Base-by-base conservation (phyloP, 2,329 filamentous ascomycete genomes). In the Coniosporium tulheliwenetii region DNA sequence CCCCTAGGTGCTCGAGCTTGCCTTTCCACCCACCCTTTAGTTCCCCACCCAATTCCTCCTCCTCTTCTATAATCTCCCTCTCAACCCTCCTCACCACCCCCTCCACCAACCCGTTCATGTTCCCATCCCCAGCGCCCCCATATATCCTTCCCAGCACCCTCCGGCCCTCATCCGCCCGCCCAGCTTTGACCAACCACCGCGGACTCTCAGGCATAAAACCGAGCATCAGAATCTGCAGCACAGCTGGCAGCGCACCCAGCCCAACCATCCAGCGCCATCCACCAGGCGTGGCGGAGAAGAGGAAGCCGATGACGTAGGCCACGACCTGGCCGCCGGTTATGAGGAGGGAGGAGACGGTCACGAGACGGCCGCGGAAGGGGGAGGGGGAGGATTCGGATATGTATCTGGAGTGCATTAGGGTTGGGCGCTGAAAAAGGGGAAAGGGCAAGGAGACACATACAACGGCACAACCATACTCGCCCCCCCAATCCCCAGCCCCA, bases 231-330 rank as follows among this genome's bases (percentile, higher is more conserved):
- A 75, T 72, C 56, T 95, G 89, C 3, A 86, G 41, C 0, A 73
- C 57, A 0, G 86, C 87, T 0, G 89, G 89, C 19, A 81, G 45
- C 8, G 82, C 82, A 1, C 87, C 89, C 0, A 95, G 60, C 0
- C 87, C 87, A 0, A 95, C 86, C 74, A 94, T 87, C 79, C 83
- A 93, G 39, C 85, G 70, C 87, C 89, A 96, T 1, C 81, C 85
- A 10, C 70, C 72, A 7, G 50, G 44, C 7, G 72, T 69, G 8
- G 46, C 45, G 5, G 76, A 71, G 37, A 93, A 79, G 0, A 69
- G 58, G 81, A 83, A 94, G 1, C 89, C 89, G 5, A 86, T 63
- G 1, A 93, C 56, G 58, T 95, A 95, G 2, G 89, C 87, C 14
- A 93, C 73, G 2, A 94, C 83, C 61, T 95, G 87, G 0, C 89